Evolutionary conservation across 805 yeast species (phyloP).

Genomic region (Ogataea minuta): DNA sequence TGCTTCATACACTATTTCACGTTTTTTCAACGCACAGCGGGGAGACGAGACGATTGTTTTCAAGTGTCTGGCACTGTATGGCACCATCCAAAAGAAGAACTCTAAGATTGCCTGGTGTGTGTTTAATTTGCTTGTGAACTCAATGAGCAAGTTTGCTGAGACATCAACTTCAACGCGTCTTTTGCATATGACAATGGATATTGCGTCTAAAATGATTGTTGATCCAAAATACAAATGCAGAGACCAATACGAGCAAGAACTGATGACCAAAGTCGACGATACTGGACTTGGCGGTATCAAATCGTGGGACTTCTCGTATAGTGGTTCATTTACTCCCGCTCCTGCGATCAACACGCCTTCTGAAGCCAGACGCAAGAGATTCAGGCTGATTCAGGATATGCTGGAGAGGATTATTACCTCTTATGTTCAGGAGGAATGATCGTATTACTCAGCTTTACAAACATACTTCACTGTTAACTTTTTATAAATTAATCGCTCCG

Average conservation of each 20-base stretch:
- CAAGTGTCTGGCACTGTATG: conserved; percentile 26
- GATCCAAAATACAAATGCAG: conserved; percentile 31
- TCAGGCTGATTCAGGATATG: conserved; percentile 11
- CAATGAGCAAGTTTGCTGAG: conserved; percentile 26
- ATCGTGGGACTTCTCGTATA: conserved; percentile 15
- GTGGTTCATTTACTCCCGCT: conserved; percentile 16
- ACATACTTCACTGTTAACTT: neutral
- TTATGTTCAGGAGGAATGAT: conserved; percentile 23
- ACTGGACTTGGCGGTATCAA: conserved; percentile 24
- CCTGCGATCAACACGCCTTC: conserved; percentile 1
- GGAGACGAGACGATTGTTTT: conserved; percentile 24
- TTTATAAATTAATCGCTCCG: conserved; percentile 2
- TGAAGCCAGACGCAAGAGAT: conserved; percentile 9
- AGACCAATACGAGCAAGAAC: conserved; percentile 20
- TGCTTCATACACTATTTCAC: conserved; percentile 15
- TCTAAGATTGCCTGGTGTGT: conserved; percentile 21
- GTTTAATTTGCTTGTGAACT: conserved; percentile 16
- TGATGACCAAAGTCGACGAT: conserved; percentile 23
- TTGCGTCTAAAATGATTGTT: conserved; percentile 29
- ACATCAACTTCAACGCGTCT: conserved; percentile 24
- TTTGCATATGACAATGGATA: conserved; percentile 24
- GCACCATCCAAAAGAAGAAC: conserved; percentile 10
- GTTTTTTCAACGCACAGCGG: conserved; percentile 23
- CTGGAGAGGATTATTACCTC: conserved; percentile 21
- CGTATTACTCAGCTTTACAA: neutral